phyloP scores from a whole-genome alignment of 768 basidiomycete species.

The Pluteus cervinus region DNA sequence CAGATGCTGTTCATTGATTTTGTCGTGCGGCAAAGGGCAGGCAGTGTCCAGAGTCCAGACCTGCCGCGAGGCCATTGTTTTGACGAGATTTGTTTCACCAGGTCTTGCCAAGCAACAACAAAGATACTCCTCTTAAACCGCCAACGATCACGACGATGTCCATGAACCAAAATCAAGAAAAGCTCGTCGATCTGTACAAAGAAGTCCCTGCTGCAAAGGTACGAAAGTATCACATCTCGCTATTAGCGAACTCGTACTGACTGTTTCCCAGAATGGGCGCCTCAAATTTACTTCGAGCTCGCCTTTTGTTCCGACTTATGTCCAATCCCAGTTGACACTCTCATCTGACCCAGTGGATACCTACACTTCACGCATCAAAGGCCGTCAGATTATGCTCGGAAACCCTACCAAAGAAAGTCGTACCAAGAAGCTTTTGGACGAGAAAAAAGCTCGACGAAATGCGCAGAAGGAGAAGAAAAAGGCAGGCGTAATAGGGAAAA shows the following conservation, averaged over 20 bases:
- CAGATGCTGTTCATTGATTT: no score
- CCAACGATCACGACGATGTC: no score
- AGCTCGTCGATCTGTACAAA: constrained; percentile 17
- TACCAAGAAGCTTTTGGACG: constrained; percentile 42
- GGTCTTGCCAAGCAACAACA: no score
- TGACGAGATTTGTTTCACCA: no score
- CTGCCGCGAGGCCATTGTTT: no score
- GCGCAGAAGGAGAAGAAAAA: constrained; percentile 40
- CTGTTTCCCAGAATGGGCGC: constrained; percentile 19
- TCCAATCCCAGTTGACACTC: constrained; percentile 46
- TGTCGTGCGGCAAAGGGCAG: no score
- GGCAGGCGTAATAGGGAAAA: constrained; percentile 41
- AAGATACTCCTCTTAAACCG: no score
- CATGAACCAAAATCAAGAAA: no score
- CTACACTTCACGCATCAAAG: constrained; percentile 61
- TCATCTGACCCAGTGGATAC: constrained; percentile 50
- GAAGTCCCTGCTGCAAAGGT: constrained; percentile 14
- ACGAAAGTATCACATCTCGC: no score
- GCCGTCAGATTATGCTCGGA: constrained; percentile 60
- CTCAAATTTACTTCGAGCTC: constrained; percentile 31
- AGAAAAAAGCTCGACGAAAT: constrained; percentile 39
- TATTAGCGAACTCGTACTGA: no score
- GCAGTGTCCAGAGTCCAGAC: no score
- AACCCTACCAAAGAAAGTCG: constrained; percentile 60
- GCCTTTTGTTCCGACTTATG: constrained; percentile 62